Evolutionary conservation across 768 basidiomycete species (phyloP), one percentile per base, ranked within the genome.

Genomic region (Psilocybe subaeruginosa): DNA sequence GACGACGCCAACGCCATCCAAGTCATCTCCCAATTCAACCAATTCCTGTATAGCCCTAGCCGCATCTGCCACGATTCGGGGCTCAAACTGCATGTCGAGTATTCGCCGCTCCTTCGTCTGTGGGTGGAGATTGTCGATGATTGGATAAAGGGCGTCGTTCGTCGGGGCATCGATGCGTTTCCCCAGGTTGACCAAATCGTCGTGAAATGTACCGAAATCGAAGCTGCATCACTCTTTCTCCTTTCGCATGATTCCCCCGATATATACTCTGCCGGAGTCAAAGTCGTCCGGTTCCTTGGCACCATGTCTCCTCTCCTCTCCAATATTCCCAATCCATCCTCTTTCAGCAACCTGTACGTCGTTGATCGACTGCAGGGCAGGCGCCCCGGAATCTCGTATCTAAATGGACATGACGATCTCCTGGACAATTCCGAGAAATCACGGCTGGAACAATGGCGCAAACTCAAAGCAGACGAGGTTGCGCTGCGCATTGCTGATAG

Each of bases 401-500:
- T 92, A 45, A 76, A 82, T 6, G 88, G 87, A 16, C 85, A 83
- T 54, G 87, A 89, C 41, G 88, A 93, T 54, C 70, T 91, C 6
- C 75, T 92, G 7, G 88, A 91, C 58, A 77, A 79, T 27, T 69
- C 80, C 0, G 88, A 92, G 58, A 70, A 85, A 14, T 80, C 79
- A 45, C 83, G 90, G 11, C 75, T 92, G 23, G 82, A 83, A 30
- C 85, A 89, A 62, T 92, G 91, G 90, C 79, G 79, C 64, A 79
- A 86, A 54, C 83, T 83, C 6, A 77, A 77, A 27, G 81, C 80
- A 49, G 72, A 76, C 0, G 89, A 90, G 59, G 74, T 86, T 30
- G 79, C 87, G 11, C 75, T 93, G 11, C 82, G 85, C 19, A 83
- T 95, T 54, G 91, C 86, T 8, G 90, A 92, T 59, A 93, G 92